Percentiles rank a stretch among this genome's conserved stretches.
These are phyloP conservation scores for Phaeosphaeria sp. DNA, from an alignment of 2,329 filamentous ascomycete species.

Conservation along the genomic window DNA sequence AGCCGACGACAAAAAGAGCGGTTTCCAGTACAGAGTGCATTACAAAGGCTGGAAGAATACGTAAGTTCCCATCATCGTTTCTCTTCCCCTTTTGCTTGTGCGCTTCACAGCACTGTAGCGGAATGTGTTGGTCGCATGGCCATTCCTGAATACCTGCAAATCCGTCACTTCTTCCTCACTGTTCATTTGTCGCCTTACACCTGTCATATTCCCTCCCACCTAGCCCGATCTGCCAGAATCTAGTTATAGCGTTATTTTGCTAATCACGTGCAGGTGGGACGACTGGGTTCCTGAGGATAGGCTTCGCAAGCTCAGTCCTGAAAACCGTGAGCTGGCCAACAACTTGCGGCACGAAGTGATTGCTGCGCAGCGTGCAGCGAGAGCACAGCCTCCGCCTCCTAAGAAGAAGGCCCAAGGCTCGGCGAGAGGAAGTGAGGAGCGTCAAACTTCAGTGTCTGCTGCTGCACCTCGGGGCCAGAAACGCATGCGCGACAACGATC, in stretches of 20 bases:
- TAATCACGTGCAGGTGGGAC: slow-evolving; percentile 73
- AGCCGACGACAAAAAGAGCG: slow-evolving; percentile 70
- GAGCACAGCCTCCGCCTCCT: slow-evolving; percentile 51
- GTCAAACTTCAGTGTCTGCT: slow-evolving; percentile 65
- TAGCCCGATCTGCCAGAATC: background rate
- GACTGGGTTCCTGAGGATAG: slow-evolving; percentile 97
- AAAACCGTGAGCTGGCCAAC: slow-evolving; percentile 87
- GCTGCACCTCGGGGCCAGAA: slow-evolving; percentile 71
- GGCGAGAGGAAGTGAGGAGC: slow-evolving; percentile 78
- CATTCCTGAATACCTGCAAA: background rate
- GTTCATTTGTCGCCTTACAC: background rate
- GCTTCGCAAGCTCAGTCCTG: slow-evolving; percentile 90
- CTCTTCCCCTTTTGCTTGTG: slow-evolving; percentile 5
- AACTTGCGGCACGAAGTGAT: slow-evolving; percentile 75
- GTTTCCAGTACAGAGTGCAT: slow-evolving; percentile 89
- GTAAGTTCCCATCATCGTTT: slow-evolving; percentile 57
- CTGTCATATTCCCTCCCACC: background rate
- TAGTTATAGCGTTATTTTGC: background rate
- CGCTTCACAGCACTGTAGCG: background rate
- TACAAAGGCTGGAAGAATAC: slow-evolving; percentile 99
- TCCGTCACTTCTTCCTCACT: background rate
- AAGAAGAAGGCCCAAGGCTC: slow-evolving; percentile 67
- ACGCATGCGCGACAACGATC: slow-evolving; percentile 78
- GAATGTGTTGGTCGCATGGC: background rate
- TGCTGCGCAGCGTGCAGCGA: slow-evolving; percentile 58